These are phyloP conservation scores for Pharus latifolius DNA, from an alignment of 176 grass and related monocot genomes.

Conservation along the genomic window DNA sequence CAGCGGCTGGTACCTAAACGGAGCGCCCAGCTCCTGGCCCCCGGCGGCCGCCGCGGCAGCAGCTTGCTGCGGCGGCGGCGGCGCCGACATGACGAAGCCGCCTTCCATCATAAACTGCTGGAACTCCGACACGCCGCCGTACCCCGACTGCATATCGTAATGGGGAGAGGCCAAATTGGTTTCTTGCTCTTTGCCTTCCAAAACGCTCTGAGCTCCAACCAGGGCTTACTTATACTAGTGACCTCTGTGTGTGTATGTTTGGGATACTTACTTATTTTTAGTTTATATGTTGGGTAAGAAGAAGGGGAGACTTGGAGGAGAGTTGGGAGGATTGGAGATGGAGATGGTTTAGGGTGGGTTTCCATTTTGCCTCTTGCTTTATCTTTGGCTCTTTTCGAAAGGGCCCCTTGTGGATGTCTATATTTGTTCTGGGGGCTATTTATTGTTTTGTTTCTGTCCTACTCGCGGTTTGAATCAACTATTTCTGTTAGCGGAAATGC, in stretches of 20 bases:
- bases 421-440: neutral
- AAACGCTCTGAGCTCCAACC: neutral
- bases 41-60: neutral
- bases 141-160: constrained; percentile 52
- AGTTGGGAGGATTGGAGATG: neutral
- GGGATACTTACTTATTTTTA: neutral
- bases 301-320: neutral
- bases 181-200: neutral
- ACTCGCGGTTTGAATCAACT: constrained; percentile 17
- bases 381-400: constrained; percentile 29
- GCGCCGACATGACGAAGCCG: constrained; percentile 30
- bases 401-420: neutral
- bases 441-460: neutral
- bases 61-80: constrained; percentile 22
- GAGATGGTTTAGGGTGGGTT: neutral
- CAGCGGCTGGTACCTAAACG: constrained; percentile 37
- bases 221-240: neutral
- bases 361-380: constrained; percentile 32
- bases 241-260: neutral
- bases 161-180: neutral
- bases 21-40: constrained; percentile 21
- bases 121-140: constrained; percentile 75
- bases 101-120: constrained; percentile 83
- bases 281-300: neutral
- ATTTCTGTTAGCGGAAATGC: neutral